Conservation (phyloP, 257 asterid species). For the Paulownia fortunei region DNA sequence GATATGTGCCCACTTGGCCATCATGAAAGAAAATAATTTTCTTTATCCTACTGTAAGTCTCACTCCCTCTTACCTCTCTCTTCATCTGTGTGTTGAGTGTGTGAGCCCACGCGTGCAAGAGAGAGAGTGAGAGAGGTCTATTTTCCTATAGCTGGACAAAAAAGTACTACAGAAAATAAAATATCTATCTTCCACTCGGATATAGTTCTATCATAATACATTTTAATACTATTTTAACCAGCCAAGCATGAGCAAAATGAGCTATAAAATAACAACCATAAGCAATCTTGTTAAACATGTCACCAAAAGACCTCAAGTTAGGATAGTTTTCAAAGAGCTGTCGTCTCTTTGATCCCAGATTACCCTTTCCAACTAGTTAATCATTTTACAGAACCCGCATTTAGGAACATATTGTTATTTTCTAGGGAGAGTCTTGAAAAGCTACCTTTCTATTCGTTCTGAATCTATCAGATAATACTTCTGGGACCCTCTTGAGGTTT, state of each 20-base stretch:
- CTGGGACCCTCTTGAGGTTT: slow-evolving; percentile 52
- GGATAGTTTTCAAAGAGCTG: not conserved
- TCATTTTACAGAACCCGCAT: slow-evolving; percentile 2
- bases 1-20: too few species aligned
- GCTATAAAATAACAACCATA: not conserved
- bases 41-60: too few species aligned
- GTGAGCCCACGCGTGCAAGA: too few species aligned
- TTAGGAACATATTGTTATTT: slow-evolving; percentile 3
- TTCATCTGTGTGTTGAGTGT: too few species aligned
- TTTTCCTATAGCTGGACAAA: too few species aligned
- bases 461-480: slow-evolving; percentile 66
- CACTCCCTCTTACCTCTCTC: too few species aligned
- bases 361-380: not conserved
- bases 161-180: too few species aligned
- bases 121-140: too few species aligned
- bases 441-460: slow-evolving; percentile 66
- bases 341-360: not conserved
- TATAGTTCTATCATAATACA: too few species aligned
- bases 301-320: not conserved
- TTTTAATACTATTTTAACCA: not conserved
- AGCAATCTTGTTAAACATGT: not conserved
- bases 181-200: too few species aligned
- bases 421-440: slow-evolving; percentile 11
- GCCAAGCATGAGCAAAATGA: not conserved
- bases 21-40: too few species aligned